Percentiles rank a stretch among this genome's conserved stretches.
Evolutionary conservation across 2,329 filamentous ascomycete genomes (phyloP).

Genomic region (Neonectria coccinea): DNA sequence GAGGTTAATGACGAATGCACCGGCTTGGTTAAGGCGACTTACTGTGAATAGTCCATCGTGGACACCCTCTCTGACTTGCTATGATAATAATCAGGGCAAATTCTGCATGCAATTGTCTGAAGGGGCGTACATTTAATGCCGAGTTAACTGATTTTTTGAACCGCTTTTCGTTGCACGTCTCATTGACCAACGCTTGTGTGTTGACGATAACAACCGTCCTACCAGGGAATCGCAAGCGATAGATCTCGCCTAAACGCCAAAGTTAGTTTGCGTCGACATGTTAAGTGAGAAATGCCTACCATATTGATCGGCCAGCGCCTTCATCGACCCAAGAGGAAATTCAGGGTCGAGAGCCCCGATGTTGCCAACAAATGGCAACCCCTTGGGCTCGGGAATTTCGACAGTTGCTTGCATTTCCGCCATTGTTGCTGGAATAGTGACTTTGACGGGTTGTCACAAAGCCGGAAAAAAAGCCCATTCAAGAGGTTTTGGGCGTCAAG

Average conservation of each 20-base stretch:
- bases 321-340: conserved; percentile 65
- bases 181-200: conserved; percentile 69
- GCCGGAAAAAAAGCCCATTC: not conserved
- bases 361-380: conserved; percentile 74
- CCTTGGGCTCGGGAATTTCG: conserved; percentile 70
- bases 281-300: conserved; percentile 55
- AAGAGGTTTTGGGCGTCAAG: not conserved
- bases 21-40: conserved; percentile 20
- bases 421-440: not conserved
- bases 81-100: not conserved
- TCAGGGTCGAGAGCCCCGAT: conserved; percentile 68
- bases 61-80: conserved; percentile 69
- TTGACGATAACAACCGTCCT: conserved; percentile 59
- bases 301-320: conserved; percentile 69
- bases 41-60: conserved; percentile 76
- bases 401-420: conserved; percentile 40
- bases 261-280: not conserved
- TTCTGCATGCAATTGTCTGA: not conserved
- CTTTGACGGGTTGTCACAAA: not conserved
- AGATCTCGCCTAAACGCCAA: conserved; percentile 27
- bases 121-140: conserved; percentile 54
- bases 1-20: conserved; percentile 37
- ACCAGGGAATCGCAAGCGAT: conserved; percentile 30
- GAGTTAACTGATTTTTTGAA: conserved; percentile 69
- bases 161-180: conserved; percentile 72